Evolutionary conservation across 768 basidiomycete species (phyloP).

Genomic region (Trametes meyenii): DNA sequence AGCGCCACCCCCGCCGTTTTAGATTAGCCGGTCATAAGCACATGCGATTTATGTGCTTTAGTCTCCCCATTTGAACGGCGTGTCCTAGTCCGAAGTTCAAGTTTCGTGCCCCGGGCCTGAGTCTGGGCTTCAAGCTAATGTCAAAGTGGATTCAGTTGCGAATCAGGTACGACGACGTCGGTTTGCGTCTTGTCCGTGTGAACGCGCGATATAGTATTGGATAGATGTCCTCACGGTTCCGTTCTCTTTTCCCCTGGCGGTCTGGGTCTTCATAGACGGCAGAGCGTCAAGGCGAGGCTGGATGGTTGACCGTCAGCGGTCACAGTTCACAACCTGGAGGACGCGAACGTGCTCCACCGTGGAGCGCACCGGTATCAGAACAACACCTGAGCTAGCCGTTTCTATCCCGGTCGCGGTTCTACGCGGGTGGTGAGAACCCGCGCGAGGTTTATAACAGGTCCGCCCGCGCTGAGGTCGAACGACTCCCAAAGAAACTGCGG

Average conservation of each 20-base stretch:
- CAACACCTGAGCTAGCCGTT: neutral
- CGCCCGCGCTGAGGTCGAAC: no score
- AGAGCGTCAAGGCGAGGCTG: no score
- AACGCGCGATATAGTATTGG: neutral
- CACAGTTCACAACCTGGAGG: no score
- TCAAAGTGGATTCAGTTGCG: neutral
- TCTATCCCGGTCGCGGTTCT: neutral
- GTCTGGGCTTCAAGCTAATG: no score
- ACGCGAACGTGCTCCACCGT: neutral
- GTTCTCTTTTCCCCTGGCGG: neutral
- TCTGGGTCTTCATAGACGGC: neutral
- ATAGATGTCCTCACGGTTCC: neutral
- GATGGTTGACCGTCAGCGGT: no score
- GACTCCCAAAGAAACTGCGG: no score
- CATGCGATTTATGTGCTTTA: neutral
- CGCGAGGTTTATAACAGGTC: neutral
- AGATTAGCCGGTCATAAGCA: conserved; percentile 9
- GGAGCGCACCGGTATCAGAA: neutral
- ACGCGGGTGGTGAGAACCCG: neutral
- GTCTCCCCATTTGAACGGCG: neutral
- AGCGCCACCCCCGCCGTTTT: conserved; percentile 3
- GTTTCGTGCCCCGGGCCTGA: no score
- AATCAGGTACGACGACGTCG: conserved; percentile 3
- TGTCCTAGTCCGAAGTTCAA: no score
- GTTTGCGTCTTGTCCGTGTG: neutral